Evolutionary conservation across 2,329 filamentous ascomycete genomes (phyloP).

Genomic region (Pestalotiopsis sp.): DNA sequence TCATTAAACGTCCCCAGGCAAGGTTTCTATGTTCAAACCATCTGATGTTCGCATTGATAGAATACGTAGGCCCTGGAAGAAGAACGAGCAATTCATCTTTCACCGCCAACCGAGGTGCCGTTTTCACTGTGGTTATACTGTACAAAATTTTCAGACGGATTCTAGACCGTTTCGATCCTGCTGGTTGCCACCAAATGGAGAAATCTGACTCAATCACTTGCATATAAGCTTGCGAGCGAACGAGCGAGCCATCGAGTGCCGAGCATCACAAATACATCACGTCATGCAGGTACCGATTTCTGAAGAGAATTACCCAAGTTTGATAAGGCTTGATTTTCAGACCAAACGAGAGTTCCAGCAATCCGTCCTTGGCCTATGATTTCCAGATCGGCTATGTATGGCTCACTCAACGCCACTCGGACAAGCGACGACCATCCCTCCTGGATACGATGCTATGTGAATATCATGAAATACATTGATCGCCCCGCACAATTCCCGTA

Average conservation of each 20-base stretch:
- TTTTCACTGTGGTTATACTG: neutral
- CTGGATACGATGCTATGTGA: neutral
- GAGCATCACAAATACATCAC: neutral
- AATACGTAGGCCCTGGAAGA: neutral
- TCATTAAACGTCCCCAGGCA: neutral
- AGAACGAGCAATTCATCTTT: neutral
- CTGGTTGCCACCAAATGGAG: neutral
- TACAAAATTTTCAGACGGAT: neutral
- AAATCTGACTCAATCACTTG: neutral
- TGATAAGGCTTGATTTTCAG: neutral
- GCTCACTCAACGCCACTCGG: neutral
- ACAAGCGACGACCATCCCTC: neutral
- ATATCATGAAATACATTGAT: neutral
- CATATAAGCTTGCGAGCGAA: neutral
- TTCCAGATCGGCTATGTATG: neutral
- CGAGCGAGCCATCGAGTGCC: neutral
- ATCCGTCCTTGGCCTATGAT: neutral
- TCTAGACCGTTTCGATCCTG: neutral
- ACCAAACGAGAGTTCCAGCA: neutral
- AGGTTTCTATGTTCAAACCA: neutral
- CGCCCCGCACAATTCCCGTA: neutral
- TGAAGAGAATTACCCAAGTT: neutral
- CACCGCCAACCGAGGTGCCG: neutral
- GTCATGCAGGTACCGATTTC: conserved; percentile 1
- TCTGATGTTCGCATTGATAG: neutral